These are phyloP conservation scores for Astraeus odoratus DNA, from an alignment of 768 basidiomycete genomes.

Conservation along the genomic window DNA sequence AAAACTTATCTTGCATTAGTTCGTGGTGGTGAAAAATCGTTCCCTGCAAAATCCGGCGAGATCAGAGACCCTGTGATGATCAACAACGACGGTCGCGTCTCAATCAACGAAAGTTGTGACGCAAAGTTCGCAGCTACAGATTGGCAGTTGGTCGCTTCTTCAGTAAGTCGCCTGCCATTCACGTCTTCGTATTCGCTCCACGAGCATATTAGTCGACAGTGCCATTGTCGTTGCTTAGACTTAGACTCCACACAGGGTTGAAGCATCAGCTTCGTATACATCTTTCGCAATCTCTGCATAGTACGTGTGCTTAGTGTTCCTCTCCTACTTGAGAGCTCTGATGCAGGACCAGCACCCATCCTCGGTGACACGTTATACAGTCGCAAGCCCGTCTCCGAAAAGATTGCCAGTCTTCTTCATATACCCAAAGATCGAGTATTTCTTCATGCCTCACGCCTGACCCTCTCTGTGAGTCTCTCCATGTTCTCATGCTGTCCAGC, in stretches of 20 bases:
- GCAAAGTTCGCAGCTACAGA: slow-evolving; percentile 33
- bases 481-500: neutral
- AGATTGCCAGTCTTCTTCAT: slow-evolving; percentile 18
- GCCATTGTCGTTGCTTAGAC: slow-evolving; percentile 50
- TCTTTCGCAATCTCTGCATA: slow-evolving; percentile 41
- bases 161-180: slow-evolving; percentile 34
- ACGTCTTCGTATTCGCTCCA: slow-evolving; percentile 20
- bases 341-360: slow-evolving; percentile 46
- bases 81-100: slow-evolving; percentile 41
- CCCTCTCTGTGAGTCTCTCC: slow-evolving; percentile 40
- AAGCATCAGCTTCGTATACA: slow-evolving; percentile 73
- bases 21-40: slow-evolving; percentile 42
- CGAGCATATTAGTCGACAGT: slow-evolving; percentile 27
- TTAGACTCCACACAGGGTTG: slow-evolving; percentile 52
- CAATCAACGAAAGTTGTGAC: slow-evolving; percentile 21
- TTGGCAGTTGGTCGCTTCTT: slow-evolving; percentile 55
- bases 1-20: slow-evolving; percentile 66
- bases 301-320: slow-evolving; percentile 27
- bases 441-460: slow-evolving; percentile 53
- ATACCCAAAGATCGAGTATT: slow-evolving; percentile 47
- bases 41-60: slow-evolving; percentile 32
- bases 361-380: slow-evolving; percentile 56
- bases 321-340: slow-evolving; percentile 3
- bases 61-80: slow-evolving; percentile 38
- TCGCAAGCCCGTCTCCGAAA: slow-evolving; percentile 26